Evolutionary conservation across 768 basidiomycete species (phyloP).

Genomic region (Fistulinella prunicolor): DNA sequence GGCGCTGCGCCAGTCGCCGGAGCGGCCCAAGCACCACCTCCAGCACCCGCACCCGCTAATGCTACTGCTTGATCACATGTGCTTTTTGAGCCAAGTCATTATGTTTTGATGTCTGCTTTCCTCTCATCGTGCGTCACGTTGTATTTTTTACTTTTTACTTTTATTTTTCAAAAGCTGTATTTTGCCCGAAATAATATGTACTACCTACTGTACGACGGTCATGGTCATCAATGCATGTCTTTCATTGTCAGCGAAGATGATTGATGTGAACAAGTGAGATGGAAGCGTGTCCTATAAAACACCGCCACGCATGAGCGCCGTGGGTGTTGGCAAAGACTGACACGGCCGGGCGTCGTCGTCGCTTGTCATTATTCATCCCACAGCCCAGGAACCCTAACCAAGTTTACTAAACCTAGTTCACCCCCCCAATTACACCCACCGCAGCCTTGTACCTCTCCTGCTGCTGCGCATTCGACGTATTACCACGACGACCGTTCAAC

Average conservation of each 20-base stretch:
- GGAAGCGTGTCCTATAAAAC: background rate
- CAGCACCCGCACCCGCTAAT: background rate
- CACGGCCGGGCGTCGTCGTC: background rate
- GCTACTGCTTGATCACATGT: background rate
- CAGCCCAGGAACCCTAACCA: background rate
- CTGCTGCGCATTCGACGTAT: constrained; percentile 14
- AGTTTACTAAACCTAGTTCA: background rate
- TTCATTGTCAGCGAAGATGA: background rate
- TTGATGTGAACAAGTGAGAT: background rate
- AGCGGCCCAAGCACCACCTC: no score
- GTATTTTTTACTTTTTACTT: no score
- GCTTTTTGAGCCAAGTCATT: no score
- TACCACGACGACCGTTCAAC: constrained; percentile 9
- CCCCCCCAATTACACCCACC: background rate
- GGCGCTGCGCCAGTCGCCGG: no score
- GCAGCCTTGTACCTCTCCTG: constrained; percentile 12
- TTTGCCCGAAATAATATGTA: no score
- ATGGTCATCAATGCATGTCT: background rate
- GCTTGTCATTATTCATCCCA: background rate
- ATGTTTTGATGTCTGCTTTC: no score
- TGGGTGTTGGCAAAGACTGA: constrained; percentile 3
- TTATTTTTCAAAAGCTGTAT: no score
- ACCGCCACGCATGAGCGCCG: constrained; percentile 18
- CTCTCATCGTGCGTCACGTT: no score
- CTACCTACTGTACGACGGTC: no score